Evolutionary conservation across 2,329 filamentous ascomycete genomes (phyloP), one percentile per base, ranked within the genome.

Genomic region (Monilinia polystroma): DNA sequence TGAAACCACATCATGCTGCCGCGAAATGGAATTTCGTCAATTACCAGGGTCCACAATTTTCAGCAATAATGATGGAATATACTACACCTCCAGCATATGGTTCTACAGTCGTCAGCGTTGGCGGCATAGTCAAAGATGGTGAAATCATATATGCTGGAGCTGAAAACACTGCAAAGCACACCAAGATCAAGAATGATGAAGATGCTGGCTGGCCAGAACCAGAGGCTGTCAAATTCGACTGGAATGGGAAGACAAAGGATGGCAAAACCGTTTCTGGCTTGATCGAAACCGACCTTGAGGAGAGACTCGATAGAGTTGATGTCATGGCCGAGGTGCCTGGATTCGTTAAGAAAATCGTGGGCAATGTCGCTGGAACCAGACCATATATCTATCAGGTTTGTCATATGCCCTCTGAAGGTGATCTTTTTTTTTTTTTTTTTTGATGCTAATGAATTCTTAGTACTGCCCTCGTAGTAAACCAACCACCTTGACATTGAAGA

Each of bases 1-100:
- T 98, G 94, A 99, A 99, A 85, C 95, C 95, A 52, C 95, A 99
- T 79, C 96, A 99, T 77, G 91, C 93, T 68, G 93, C 94, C 69
- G 88, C 91, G 41, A 87, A 86, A 70, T 99, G 95, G 95, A 97
- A 95, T 80, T 99, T 97, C 81, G 84, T 87, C 79, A 87, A 93
- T 80, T 97, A 97, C 82, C 93, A 98, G 77, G 89, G 91, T 18
- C 90, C 92, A 29, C 92, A 83, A 26, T 90, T 92, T 81, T 95
- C 93, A 38, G 94, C 93, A 38, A 81, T 96, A 71, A 83, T 98
- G 82, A 99, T 99, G 95, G 91, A 98, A 79, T 99, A 89, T 79
- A 96, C 88, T 49, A 99, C 95, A 0, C 96, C 95, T 38, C 87
- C 91, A 4, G 97, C 94, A 5, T 99, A 99, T 76, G 95, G 91